These are phyloP conservation scores for Collariella sp. DNA, from an alignment of 495 filamentous ascomycete species.

Conservation along the genomic window DNA sequence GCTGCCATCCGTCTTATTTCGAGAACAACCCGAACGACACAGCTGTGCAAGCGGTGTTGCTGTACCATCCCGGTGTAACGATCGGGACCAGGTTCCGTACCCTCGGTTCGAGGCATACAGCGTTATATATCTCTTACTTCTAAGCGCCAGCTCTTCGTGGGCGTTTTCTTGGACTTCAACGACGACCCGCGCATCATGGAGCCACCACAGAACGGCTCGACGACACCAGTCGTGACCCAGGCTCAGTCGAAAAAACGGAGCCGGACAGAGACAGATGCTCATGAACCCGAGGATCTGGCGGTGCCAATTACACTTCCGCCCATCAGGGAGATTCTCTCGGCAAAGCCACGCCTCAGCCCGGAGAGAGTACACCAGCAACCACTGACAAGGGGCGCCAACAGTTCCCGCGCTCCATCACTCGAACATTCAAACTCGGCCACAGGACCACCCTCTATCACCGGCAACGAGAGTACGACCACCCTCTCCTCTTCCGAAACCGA, in stretches of 20 bases:
- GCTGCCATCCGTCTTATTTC: background rate
- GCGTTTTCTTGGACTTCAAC: background rate
- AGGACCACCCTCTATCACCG: background rate
- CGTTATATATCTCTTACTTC: background rate
- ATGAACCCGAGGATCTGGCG: background rate
- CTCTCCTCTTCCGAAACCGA: slow-evolving; percentile 1
- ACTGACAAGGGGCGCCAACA: background rate
- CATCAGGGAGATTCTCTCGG: background rate
- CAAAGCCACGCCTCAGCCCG: background rate
- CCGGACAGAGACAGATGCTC: slow-evolving; percentile 1
- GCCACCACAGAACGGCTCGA: background rate
- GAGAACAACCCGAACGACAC: background rate
- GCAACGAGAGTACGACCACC: slow-evolving; percentile 5
- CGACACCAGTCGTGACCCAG: slow-evolving; percentile 2
- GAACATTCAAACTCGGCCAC: background rate
- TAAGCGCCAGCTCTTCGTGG: background rate
- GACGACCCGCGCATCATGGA: slow-evolving; percentile 9
- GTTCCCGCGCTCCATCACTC: background rate
- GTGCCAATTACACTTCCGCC: background rate
- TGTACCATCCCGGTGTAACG: background rate
- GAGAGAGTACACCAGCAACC: background rate
- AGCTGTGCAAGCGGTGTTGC: background rate
- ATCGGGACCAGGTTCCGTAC: background rate
- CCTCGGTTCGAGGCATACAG: background rate
- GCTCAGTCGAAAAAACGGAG: slow-evolving; percentile 3